A percentile compares a stretch with the other conserved stretches of the same genome.
Conservation (phyloP, 441 rosid species). For the Populus hybrid region DNA sequence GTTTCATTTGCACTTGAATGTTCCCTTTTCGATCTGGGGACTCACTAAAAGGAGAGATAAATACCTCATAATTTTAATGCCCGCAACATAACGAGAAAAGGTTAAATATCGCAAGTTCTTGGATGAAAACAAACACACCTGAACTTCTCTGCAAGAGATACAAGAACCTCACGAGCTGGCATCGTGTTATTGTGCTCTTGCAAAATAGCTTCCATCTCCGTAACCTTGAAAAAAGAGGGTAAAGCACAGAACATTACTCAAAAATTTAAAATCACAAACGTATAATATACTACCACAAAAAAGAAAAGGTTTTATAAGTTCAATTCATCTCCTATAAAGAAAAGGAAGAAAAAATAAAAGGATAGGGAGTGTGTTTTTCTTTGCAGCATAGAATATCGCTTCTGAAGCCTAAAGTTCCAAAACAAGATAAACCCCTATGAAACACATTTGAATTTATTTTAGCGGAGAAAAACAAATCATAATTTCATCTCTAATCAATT, state of each 20-base stretch:
- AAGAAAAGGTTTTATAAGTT: no score
- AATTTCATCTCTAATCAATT: neutral
- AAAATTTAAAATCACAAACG: constrained; percentile 1
- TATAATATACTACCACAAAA: neutral
- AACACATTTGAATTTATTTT: no score
- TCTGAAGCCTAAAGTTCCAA: neutral
- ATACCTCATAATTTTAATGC: constrained; percentile 6
- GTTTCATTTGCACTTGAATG: constrained; percentile 85
- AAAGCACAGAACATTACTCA: neutral
- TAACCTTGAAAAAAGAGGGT: constrained; percentile 42
- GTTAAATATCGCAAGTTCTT: constrained; percentile 9
- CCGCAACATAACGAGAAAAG: neutral
- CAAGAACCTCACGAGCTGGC: constrained; percentile 76
- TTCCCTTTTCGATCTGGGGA: constrained; percentile 79
- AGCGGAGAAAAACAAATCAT: neutral
- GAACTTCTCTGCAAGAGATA: constrained; percentile 78
- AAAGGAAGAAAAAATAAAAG: no score
- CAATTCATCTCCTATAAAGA: neutral
- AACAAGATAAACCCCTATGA: neutral
- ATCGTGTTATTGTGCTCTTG: constrained; percentile 71
- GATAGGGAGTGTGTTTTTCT: no score
- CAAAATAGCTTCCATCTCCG: constrained; percentile 89
- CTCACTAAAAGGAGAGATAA: constrained; percentile 49
- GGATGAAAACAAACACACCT: constrained; percentile 46
- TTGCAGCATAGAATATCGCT: neutral